A percentile compares a stretch with the other conserved stretches of the same genome.
These are phyloP conservation scores for Fraxinus anomala DNA, from an alignment of 257 asterid species.

Conservation along the genomic window DNA sequence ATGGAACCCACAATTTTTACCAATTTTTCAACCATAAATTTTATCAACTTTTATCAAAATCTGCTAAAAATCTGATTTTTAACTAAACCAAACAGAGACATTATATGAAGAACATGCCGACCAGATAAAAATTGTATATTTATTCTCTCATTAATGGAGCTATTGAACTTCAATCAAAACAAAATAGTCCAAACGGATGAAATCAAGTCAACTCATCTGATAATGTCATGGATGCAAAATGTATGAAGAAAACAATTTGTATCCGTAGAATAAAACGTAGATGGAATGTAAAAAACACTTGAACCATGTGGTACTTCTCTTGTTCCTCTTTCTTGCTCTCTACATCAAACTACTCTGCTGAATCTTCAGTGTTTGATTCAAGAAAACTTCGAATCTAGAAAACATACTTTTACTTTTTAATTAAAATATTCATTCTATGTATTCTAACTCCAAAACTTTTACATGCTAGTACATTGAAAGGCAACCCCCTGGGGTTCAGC, in stretches of 20 bases:
- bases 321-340: conserved; percentile 22
- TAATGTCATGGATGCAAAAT: not conserved
- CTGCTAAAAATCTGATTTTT: too few species aligned
- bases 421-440: conserved; percentile 30
- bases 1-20: too few species aligned
- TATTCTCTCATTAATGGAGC: not conserved
- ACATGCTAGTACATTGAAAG: conserved; percentile 26
- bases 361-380: conserved; percentile 19
- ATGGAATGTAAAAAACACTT: conserved; percentile 21
- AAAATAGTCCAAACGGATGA: not conserved
- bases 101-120: not conserved
- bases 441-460: conserved; percentile 47
- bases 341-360: conserved; percentile 3
- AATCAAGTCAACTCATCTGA: not conserved
- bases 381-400: conserved; percentile 22
- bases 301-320: conserved; percentile 15
- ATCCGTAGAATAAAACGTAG: not conserved
- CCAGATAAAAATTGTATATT: not conserved
- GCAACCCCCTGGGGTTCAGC: conserved; percentile 22
- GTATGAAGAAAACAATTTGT: not conserved
- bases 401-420: conserved; percentile 20
- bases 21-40: too few species aligned
- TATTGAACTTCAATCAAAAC: not conserved
- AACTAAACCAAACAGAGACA: too few species aligned
- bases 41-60: too few species aligned